phyloP scores from a whole-genome alignment of 352 stramenopile species.

The Globisporangium nagaii region DNA sequence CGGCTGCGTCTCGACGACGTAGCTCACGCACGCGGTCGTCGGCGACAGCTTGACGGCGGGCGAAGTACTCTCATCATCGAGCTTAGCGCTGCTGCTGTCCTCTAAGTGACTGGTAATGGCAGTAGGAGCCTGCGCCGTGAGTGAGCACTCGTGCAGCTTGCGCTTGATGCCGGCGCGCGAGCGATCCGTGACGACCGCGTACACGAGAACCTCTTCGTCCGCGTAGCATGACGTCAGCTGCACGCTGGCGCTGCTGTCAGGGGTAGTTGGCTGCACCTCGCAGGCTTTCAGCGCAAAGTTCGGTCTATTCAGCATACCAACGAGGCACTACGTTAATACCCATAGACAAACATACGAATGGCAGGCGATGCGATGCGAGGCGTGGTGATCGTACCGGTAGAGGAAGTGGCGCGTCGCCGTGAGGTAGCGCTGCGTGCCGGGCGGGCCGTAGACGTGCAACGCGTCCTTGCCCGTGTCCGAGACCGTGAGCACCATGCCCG shows the following conservation, averaged over 20 bases:
- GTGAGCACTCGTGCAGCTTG: constrained; percentile 33
- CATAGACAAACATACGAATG: background rate
- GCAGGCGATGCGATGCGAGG: background rate
- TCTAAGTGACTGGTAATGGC: constrained; percentile 5
- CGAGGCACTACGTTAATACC: too few species aligned
- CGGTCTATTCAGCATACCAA: constrained; percentile 8
- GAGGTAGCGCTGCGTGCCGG: constrained; percentile 60
- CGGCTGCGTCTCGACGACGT: constrained; percentile 65
- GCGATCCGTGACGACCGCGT: constrained; percentile 31
- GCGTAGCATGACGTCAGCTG: constrained; percentile 25
- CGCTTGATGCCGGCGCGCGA: constrained; percentile 40
- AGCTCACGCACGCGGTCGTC: constrained; percentile 49
- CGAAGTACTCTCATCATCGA: background rate
- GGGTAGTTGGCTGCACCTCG: constrained; percentile 18
- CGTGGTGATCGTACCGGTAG: constrained; percentile 18
- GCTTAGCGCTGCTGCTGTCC: background rate
- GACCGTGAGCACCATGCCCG: constrained; percentile 85
- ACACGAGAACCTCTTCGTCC: constrained; percentile 55
- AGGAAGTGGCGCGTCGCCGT: constrained; percentile 84
- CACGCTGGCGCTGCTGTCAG: background rate
- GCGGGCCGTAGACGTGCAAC: constrained; percentile 67
- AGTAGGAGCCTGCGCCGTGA: background rate
- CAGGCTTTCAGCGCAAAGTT: constrained; percentile 47
- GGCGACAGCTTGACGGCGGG: background rate
- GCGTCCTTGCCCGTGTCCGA: constrained; percentile 81